Conservation (phyloP, 495 filamentous ascomycete genomes). For the Podospora australis region DNA sequence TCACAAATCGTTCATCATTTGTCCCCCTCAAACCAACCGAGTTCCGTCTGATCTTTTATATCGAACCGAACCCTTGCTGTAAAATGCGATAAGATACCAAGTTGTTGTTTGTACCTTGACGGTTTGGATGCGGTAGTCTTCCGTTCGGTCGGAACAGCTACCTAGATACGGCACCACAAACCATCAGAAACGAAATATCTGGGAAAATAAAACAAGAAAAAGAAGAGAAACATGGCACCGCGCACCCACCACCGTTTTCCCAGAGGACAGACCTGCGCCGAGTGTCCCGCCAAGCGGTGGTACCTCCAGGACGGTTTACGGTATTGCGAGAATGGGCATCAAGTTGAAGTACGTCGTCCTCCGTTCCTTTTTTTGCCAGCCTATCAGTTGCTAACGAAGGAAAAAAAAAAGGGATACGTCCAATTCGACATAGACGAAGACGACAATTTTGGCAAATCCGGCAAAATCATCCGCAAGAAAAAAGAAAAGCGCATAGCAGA, state of each 20-base stretch:
- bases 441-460: slow-evolving; percentile 64
- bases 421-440: slow-evolving; percentile 63
- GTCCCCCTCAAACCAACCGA: too few relatives aligned
- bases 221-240: neutral
- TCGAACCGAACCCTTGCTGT: too few relatives aligned
- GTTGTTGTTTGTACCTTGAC: too few relatives aligned
- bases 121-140: too few relatives aligned
- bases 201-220: neutral
- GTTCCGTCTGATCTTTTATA: too few relatives aligned
- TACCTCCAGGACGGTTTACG: slow-evolving; percentile 43
- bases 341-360: slow-evolving; percentile 34
- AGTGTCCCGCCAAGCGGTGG: slow-evolving; percentile 43
- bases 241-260: slow-evolving; percentile 26
- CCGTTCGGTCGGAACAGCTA: too few relatives aligned
- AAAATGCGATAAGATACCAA: too few relatives aligned
- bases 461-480: slow-evolving; percentile 38
- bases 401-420: slow-evolving; percentile 32
- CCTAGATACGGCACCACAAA: too few relatives aligned
- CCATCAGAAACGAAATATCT: too few relatives aligned
- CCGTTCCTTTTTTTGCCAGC: neutral
- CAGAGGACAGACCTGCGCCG: slow-evolving; percentile 37
- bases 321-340: slow-evolving; percentile 51
- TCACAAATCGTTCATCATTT: too few relatives aligned
- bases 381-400: neutral
- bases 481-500: slow-evolving; percentile 49